A percentile compares a stretch with the other conserved stretches of the same genome.
phyloP scores from a whole-genome alignment of 108 stramenopile species.

The Skeletonema menzelii region DNA sequence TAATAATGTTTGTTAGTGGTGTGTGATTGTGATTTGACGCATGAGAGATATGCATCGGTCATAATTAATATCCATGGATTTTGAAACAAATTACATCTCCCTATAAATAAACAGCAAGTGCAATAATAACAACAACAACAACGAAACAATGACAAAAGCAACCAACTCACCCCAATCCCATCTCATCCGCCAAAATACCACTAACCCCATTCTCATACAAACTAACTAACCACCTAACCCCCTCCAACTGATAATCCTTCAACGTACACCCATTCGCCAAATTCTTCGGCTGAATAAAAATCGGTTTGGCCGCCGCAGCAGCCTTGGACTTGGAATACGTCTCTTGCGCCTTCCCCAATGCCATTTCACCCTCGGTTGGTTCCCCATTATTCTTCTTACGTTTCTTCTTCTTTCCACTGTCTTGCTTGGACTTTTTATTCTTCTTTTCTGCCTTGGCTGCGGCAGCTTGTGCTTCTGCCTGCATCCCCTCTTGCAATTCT shows the following conservation, averaged over 20 bases:
- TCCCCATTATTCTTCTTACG: conserved; percentile 47
- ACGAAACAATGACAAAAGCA: not conserved
- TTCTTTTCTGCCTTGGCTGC: conserved; percentile 50
- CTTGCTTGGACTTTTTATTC: conserved; percentile 38
- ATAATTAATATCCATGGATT: not conserved
- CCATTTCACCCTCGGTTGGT: conserved; percentile 49
- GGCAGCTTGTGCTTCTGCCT: conserved; percentile 53
- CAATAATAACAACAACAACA: not conserved
- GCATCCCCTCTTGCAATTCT: conserved; percentile 73
- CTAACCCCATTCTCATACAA: conserved; percentile 97
- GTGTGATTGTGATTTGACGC: not conserved
- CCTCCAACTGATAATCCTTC: conserved; percentile 90
- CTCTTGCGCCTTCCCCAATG: conserved; percentile 63
- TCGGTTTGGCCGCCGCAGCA: conserved; percentile 52
- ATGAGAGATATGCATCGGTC: not conserved
- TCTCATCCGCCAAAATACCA: conserved; percentile 99
- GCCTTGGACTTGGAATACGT: conserved; percentile 44
- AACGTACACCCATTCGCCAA: conserved; percentile 69
- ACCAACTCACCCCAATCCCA: conserved; percentile 59
- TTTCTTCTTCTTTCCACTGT: conserved; percentile 47
- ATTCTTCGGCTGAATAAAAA: conserved; percentile 86
- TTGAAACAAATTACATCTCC: not conserved
- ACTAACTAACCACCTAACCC: conserved; percentile 95
- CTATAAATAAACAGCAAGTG: too few relatives aligned
- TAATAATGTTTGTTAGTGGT: not conserved